Evolutionary conservation across 1,284 basidiomycete genomes (phyloP).

Genomic region (Anthracocystis setariae): DNA sequence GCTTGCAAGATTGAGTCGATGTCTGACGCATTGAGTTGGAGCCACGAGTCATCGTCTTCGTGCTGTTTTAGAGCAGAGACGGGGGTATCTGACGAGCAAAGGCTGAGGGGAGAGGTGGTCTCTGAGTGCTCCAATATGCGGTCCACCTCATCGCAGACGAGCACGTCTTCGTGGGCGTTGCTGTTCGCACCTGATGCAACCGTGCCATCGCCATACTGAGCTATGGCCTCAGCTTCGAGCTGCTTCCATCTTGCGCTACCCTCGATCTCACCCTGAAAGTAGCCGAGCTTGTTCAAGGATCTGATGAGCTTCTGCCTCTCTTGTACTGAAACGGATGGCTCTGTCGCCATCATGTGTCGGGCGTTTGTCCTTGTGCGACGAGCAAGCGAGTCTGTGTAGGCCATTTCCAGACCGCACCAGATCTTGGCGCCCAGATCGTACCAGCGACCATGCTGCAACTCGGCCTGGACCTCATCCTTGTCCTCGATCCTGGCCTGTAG

Average conservation of each 20-base stretch:
- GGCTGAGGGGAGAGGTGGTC: neutral
- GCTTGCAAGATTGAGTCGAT: constrained; percentile 38
- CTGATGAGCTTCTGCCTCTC: constrained; percentile 38
- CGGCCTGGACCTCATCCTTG: constrained; percentile 18
- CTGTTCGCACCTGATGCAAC: neutral
- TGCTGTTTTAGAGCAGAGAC: neutral
- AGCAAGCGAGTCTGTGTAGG: constrained; percentile 41
- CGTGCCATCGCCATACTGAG: constrained; percentile 8
- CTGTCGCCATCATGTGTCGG: constrained; percentile 6
- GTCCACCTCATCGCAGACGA: constrained; percentile 27
- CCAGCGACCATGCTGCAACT: constrained; percentile 50
- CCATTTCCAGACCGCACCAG: constrained; percentile 59
- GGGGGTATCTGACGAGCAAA: neutral
- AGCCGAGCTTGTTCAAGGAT: constrained; percentile 51
- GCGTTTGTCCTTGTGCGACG: constrained; percentile 13
- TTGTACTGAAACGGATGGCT: neutral
- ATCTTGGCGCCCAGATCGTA: constrained; percentile 62
- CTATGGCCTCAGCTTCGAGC: constrained; percentile 43
- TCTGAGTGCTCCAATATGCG: neutral
- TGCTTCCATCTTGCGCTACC: constrained; percentile 56
- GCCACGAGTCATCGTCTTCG: constrained; percentile 59
- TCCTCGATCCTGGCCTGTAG: constrained; percentile 23
- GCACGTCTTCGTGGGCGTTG: neutral
- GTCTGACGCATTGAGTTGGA: constrained; percentile 42
- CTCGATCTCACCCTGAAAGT: constrained; percentile 53